Base-by-base conservation (phyloP, 176 grass and related monocot species). In the Neostapfia colusana region DNA sequence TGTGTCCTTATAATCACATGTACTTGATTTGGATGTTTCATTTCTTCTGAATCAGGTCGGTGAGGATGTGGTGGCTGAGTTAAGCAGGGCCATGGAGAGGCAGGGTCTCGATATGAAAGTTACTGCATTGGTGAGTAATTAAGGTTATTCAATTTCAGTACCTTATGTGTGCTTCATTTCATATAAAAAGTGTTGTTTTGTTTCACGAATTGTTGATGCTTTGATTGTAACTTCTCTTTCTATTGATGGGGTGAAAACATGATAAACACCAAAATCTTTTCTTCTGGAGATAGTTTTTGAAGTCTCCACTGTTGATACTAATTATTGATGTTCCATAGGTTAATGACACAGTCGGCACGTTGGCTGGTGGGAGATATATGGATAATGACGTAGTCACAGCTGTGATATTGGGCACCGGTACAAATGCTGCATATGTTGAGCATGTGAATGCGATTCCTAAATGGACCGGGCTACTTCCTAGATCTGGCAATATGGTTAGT, bases 391-490 rank as follows among this genome's bases (percentile, higher is more conserved):
- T 92, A 16, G 80, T 88, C 84, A 87, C 84, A 34, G 90, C 87
- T 0, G 51, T 97, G 41, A 97, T 92, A 69, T 81, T 97, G 82
- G 93, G 93, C 39, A 92, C 90, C 16, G 93, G 93, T 73, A 92
- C 89, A 44, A 97, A 97, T 59, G 93, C 93, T 66, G 89, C 89
- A 67, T 97, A 97, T 75, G 89, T 97, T 8, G 93, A 92, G 79
- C 82, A 83, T 81, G 87, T 87, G 31, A 82, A 84, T 50, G 79
- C 75, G 18, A 92, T 97, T 75, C 87, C 89, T 65, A 92, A 92
- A 66, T 92, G 84, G 89, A 85, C 76, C 4, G 78, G 81, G 36
- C 65, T 81, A 26, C 79, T 85, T 9, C 87, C 87, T 69, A 78
- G 46, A 28, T 88, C 87, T 2, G 87, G 87, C 81, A 89, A 92